phyloP scores from a whole-genome alignment of 75 land plant species.

The Cupressus sempervirens region DNA sequence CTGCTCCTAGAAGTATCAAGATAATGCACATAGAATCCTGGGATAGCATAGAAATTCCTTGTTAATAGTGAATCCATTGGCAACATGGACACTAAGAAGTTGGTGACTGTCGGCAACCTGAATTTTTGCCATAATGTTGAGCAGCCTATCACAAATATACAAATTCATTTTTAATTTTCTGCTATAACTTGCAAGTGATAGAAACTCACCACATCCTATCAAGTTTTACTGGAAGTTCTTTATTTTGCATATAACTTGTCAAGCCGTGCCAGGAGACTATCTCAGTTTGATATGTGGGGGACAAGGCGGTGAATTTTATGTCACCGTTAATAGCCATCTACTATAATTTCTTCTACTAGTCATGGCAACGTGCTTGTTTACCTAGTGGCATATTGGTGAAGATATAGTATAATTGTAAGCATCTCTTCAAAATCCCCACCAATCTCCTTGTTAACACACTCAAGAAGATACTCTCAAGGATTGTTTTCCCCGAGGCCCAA shows the following conservation, averaged over 20 bases:
- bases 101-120: not conserved
- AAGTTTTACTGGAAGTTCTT: not conserved
- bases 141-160: not conserved
- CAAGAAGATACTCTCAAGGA: not conserved
- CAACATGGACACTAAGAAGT: not conserved
- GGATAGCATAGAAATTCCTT: not conserved
- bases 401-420: not conserved
- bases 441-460: not conserved
- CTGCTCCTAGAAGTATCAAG: not conserved
- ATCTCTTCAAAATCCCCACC: not conserved
- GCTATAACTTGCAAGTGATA: not conserved
- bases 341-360: too few species aligned
- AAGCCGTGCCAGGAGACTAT: not conserved
- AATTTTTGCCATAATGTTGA: not conserved
- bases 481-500: not conserved
- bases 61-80: not conserved
- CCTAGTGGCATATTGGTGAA: not conserved
- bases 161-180: not conserved
- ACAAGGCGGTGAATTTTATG: not conserved
- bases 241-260: not conserved
- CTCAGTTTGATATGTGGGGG: not conserved
- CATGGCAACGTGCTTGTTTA: too few species aligned
- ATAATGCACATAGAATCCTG: not conserved
- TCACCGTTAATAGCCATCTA: too few species aligned
- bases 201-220: not conserved